phyloP scores from a whole-genome alignment of 176 grass and related monocot species.

The Oryza coarctata region DNA sequence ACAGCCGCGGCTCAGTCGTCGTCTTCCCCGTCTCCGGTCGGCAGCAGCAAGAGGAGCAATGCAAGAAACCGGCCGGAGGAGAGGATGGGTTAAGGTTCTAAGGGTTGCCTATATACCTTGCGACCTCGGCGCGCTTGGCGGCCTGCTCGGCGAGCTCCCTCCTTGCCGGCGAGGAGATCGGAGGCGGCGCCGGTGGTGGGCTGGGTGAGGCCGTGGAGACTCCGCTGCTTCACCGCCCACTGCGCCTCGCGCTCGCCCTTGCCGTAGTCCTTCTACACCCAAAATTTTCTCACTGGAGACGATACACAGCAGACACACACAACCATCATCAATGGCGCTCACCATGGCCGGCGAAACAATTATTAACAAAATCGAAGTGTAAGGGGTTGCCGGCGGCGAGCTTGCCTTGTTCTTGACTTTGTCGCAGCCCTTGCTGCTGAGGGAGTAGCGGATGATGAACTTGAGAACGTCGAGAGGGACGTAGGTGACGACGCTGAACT shows the following conservation, averaged over 20 bases:
- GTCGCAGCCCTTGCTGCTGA: slow-evolving; percentile 53
- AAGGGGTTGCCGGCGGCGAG: neutral
- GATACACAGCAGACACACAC: neutral
- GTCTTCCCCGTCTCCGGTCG: neutral
- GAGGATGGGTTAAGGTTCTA: neutral
- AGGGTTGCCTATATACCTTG: slow-evolving; percentile 22
- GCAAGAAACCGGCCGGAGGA: neutral
- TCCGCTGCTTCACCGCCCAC: slow-evolving; percentile 48
- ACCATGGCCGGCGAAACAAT: neutral
- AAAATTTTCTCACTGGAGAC: slow-evolving; percentile 39
- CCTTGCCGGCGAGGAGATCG: slow-evolving; percentile 1
- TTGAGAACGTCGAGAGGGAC: slow-evolving; percentile 82
- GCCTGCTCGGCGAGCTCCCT: slow-evolving; percentile 35
- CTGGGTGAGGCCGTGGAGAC: slow-evolving; percentile 51
- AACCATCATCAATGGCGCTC: neutral
- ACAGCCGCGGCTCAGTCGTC: neutral
- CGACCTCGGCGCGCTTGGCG: slow-evolving; percentile 51
- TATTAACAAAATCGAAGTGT: no score
- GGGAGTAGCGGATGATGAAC: slow-evolving; percentile 65
- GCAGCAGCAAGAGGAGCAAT: neutral
- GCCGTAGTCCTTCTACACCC: slow-evolving; percentile 40
- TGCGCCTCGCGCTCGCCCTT: slow-evolving; percentile 50
- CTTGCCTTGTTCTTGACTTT: slow-evolving; percentile 63
- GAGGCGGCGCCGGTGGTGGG: neutral
- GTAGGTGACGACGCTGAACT: slow-evolving; percentile 74